Conservation (phyloP, 345 rosid genomes). For the Luvunga scandens region DNA sequence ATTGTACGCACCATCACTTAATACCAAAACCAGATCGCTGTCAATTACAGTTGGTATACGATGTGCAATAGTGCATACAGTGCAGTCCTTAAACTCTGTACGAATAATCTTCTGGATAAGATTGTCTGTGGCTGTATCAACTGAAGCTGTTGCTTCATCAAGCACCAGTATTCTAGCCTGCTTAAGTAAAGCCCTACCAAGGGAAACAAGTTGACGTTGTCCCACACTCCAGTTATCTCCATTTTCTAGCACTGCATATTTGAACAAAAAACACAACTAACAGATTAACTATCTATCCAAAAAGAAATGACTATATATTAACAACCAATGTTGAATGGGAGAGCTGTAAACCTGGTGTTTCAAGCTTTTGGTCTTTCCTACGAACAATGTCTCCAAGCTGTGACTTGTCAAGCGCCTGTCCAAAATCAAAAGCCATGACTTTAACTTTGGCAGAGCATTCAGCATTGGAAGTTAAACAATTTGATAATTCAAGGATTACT, state of each 20-base stretch:
- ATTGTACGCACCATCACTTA: constrained; percentile 71
- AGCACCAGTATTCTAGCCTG: constrained; percentile 92
- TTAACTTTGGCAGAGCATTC: background rate
- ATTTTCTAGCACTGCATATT: constrained; percentile 71
- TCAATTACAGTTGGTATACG: constrained; percentile 97
- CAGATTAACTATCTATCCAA: background rate
- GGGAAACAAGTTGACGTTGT: constrained; percentile 89
- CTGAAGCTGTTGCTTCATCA: constrained; percentile 99
- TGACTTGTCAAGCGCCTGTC: constrained; percentile 92
- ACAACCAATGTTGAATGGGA: background rate
- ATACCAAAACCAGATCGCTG: constrained; percentile 96
- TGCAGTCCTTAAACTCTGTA: constrained; percentile 84
- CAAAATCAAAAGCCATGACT: background rate
- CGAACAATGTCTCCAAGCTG: constrained; percentile 91
- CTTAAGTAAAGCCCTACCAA: constrained; percentile 90
- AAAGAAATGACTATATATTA: background rate
- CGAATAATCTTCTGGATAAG: constrained; percentile 93
- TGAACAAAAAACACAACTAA: constrained; percentile 16
- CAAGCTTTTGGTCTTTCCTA: constrained; percentile 80
- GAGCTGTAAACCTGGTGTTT: constrained; percentile 70
- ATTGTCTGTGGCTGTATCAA: constrained; percentile 97
- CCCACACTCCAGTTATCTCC: constrained; percentile 99
- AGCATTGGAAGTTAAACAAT: background rate
- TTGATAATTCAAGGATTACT: constrained; percentile 4
- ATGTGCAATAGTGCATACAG: constrained; percentile 97